phyloP scores from a whole-genome alignment of 805 yeast genomes.

The Saccharomycopsis fodiens region DNA sequence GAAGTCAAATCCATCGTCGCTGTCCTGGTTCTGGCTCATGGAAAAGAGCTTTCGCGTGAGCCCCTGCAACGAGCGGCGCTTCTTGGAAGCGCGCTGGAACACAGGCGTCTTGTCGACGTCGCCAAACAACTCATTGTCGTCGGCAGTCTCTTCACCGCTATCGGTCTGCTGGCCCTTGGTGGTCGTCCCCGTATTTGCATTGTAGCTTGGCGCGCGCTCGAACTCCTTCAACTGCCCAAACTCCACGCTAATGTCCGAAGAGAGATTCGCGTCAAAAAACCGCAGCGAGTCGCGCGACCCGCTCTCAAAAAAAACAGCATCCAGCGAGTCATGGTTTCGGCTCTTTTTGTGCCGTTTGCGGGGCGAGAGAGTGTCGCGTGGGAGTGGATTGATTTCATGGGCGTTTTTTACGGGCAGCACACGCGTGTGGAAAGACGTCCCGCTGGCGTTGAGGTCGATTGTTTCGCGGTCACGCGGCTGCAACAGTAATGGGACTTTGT shows the following conservation, averaged over 20 bases:
- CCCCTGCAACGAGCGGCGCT: neutral
- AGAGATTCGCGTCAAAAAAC: neutral
- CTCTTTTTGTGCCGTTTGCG: neutral
- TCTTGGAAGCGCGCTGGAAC: constrained; percentile 3
- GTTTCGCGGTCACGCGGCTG: constrained; percentile 34
- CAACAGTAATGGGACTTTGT: constrained; percentile 29
- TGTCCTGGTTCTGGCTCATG: neutral
- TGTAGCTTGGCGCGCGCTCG: constrained; percentile 13
- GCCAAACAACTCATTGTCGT: constrained; percentile 3
- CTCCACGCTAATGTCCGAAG: neutral
- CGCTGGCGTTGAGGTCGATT: constrained; percentile 38
- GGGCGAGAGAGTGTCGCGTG: neutral
- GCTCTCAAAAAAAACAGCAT: neutral
- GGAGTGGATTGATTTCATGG: neutral
- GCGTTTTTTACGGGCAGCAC: constrained; percentile 6
- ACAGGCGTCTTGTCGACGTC: constrained; percentile 19
- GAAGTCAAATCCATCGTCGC: constrained; percentile 8
- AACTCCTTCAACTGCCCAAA: neutral
- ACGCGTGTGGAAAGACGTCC: constrained; percentile 36
- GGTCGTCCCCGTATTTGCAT: constrained; percentile 14
- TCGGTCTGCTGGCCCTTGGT: constrained; percentile 5
- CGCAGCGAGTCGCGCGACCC: neutral
- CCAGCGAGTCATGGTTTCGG: neutral
- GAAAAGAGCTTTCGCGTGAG: neutral
- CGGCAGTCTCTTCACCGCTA: constrained; percentile 7